phyloP scores from a whole-genome alignment of 164 flowering plant genomes.

The Malania oleifera region DNA sequence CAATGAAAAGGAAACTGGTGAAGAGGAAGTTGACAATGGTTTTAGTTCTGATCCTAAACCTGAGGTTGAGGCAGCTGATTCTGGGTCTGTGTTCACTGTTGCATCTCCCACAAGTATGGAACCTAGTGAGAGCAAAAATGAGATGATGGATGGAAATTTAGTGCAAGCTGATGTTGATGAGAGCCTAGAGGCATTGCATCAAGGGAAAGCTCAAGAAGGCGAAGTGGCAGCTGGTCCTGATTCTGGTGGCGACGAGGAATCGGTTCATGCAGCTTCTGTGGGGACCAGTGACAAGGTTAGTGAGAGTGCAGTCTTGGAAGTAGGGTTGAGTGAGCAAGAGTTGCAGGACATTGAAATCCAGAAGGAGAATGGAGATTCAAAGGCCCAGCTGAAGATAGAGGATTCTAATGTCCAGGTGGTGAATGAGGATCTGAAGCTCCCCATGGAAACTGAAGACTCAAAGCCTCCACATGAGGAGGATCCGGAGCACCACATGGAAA shows the following conservation, averaged over 20 bases:
- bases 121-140: conserved; percentile 9
- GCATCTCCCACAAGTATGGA: conserved; percentile 12
- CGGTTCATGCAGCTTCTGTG: conserved; percentile 18
- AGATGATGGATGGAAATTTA: conserved; percentile 21
- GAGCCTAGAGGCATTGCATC: conserved; percentile 5
- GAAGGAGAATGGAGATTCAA: conserved; percentile 28
- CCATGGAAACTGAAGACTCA: background rate
- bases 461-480: conserved; percentile 19
- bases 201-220: conserved; percentile 22
- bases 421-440: conserved; percentile 7
- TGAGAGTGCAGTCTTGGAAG: conserved; percentile 27
- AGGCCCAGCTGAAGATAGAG: conserved; percentile 15
- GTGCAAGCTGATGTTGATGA: conserved; percentile 23
- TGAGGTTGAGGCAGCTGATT: conserved; percentile 12
- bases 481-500: conserved; percentile 19
- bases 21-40: conserved; percentile 26
- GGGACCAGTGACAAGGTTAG: conserved; percentile 16
- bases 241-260: conserved; percentile 17
- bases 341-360: conserved; percentile 20
- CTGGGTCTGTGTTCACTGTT: conserved; percentile 11
- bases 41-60: conserved; percentile 15
- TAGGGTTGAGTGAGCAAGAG: conserved; percentile 21
- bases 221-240: conserved; percentile 9
- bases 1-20: conserved; percentile 38
- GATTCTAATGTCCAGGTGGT: background rate